Evolutionary conservation across 176 grass and related monocot genomes (phyloP).

Genomic region (Typha latifolia): DNA sequence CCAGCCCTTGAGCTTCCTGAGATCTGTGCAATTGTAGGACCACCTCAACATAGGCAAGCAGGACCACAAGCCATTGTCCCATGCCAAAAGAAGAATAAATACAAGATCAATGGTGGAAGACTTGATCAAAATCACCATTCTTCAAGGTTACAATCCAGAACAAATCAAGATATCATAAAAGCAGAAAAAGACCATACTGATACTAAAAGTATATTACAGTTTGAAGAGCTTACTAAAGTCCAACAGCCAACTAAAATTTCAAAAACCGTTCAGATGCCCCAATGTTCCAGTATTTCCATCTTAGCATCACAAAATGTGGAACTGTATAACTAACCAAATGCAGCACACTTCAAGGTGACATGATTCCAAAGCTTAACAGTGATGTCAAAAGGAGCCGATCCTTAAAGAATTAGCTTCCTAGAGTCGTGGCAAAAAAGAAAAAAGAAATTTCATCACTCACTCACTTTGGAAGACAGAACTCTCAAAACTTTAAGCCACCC

Average conservation of each 20-base stretch:
- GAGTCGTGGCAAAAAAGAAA: conserved; percentile 2
- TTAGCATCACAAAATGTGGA: too few relatives aligned
- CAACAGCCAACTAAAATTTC: too few relatives aligned
- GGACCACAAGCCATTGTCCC: conserved; percentile 1
- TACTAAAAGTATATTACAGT: too few relatives aligned
- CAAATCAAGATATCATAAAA: neutral
- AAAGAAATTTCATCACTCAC: neutral
- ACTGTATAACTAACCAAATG: too few relatives aligned
- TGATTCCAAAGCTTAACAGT: too few relatives aligned
- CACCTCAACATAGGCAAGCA: neutral
- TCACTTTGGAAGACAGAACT: conserved; percentile 27
- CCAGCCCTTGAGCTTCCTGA: too few relatives aligned
- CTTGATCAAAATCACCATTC: neutral
- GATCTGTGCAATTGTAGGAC: neutral
- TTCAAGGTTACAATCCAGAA: neutral
- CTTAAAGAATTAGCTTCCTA: too few relatives aligned
- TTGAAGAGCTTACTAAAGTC: too few relatives aligned
- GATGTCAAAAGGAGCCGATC: too few relatives aligned
- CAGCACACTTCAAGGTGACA: too few relatives aligned
- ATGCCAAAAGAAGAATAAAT: neutral
- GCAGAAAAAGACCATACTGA: neutral
- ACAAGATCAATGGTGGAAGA: neutral
- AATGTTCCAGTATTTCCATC: too few relatives aligned
- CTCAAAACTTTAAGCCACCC: conserved; percentile 18
- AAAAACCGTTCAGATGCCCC: too few relatives aligned